Base-by-base conservation (phyloP, 2,329 filamentous ascomycete genomes). In the Alternaria dauci region DNA sequence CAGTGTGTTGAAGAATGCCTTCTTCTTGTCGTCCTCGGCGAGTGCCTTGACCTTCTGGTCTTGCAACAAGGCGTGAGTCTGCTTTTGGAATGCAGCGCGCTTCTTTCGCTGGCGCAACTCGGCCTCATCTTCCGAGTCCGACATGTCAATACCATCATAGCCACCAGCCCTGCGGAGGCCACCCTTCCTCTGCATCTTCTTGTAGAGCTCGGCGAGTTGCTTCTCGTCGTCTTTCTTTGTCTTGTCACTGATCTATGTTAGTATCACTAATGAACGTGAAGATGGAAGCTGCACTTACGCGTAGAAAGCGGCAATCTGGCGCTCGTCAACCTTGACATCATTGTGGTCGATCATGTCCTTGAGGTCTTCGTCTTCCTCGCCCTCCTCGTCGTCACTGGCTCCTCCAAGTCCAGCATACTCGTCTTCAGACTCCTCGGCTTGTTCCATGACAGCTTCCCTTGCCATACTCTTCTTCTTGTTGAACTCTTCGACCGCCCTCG, bases 361-460 rank as follows among this genome's bases (percentile, higher is more conserved):
- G 64, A 95, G 87, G 8, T 91, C 87, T 30, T 89, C 89, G 58
- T 91, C 88, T 61, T 93, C 91, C 56, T 89, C 90, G 43, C 86
- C 90, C 44, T 88, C 89, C 66, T 94, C 92, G 68, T 98, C 94
- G 61, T 94, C 94, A 78, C 94, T 94, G 11, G 84, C 90, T 64
- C 95, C 95, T 68, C 95, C 95, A 9, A 99, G 84, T 5, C 95
- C 95, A 39, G 94, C 94, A 76, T 98, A 99, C 78, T 99, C 95
- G 76, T 99, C 95, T 75, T 99, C 96, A 0, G 95, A 99, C 80
- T 99, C 95, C 71, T 97, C 92, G 62, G 95, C 94, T 75, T 96
- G 93, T 68, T 97, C 95, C 67, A 98, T 88, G 38, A 99, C 85
- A 86, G 97, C 71, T 25, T 90, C 89, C 72, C 89, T 93, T 0